Evolutionary conservation across 2,329 filamentous ascomycete species (phyloP), one percentile per base, ranked within the genome.

Genomic region (Fusarium nurragi): DNA sequence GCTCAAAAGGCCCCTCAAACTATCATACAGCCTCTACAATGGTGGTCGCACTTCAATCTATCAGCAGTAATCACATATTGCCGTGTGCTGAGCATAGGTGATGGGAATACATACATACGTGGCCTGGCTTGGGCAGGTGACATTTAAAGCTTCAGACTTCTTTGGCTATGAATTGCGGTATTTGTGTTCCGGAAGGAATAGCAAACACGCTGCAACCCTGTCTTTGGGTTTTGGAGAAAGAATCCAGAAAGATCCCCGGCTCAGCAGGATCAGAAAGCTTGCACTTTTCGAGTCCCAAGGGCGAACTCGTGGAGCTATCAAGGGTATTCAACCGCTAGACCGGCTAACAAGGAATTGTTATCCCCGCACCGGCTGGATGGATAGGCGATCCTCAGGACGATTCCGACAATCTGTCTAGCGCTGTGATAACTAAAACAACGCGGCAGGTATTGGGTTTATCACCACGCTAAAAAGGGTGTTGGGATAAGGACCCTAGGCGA

Each of bases 401-500:
- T 71, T 67, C 70, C 68, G 70, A 71, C 60, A 72, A 63, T 71
- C 58, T 67, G 60, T 72, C 55, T 72, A 71, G 68, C 67, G 69
- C 56, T 68, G 65, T 73, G 68, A 72, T 70, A 65, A 54, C 55
- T 60, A 54, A 62, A 62, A 65, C 60, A 60, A 71, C 52, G 65
- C 67, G 62, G 54, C 70, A 70, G 57, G 64, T 54, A 52, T 61
- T 38, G 39, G 44, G 45, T 54, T 41, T 59, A 54, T 72, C 68
- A 71, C 67, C 50, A 60, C 64, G 58, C 70, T 72, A 72, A 60
- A 57, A 50, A 54, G 53, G 44, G 34, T 58, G 19, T 50, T 59
- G 54, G 63, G 69, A 59, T 52, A 38, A 56, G 25, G 47, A 63
- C 47, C 50, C 60, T 41, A 37, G 54, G 32, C 44, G 44, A 54